Evolutionary conservation across 2,329 filamentous ascomycete species (phyloP).

Genomic region (Verticillium alfalfae): DNA sequence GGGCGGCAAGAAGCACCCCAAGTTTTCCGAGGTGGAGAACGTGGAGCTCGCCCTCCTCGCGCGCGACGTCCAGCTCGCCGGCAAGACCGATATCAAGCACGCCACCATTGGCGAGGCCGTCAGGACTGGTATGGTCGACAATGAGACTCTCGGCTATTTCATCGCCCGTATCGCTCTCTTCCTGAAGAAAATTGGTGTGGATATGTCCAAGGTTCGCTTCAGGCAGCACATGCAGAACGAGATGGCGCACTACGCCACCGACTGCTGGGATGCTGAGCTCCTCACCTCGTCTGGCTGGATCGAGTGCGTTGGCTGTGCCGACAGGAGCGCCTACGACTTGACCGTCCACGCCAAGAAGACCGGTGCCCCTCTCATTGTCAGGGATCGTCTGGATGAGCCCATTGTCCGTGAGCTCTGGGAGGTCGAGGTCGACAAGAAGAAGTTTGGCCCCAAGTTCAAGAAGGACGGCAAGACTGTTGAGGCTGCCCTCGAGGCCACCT

Average conservation of each 20-base stretch:
- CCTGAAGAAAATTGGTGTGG: conserved; percentile 81
- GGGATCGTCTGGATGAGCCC: conserved; percentile 74
- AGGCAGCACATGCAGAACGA: conserved; percentile 86
- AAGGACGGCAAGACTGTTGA: conserved; percentile 87
- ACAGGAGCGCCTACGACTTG: conserved; percentile 91
- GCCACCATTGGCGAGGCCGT: conserved; percentile 85
- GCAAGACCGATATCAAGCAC: conserved; percentile 69
- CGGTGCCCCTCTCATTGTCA: conserved; percentile 76
- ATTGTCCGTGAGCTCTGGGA: conserved; percentile 81
- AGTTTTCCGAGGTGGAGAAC: conserved; percentile 81
- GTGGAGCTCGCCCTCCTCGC: conserved; percentile 80
- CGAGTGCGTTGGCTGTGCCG: conserved; percentile 95
- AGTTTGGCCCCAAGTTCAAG: conserved; percentile 92
- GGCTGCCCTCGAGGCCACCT: conserved; percentile 66
- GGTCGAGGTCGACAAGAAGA: conserved; percentile 86
- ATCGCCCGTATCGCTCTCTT: conserved; percentile 89
- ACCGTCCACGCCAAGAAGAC: conserved; percentile 92
- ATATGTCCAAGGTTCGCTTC: conserved; percentile 85
- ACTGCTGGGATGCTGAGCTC: conserved; percentile 98
- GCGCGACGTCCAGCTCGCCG: conserved; percentile 77
- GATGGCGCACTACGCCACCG: conserved; percentile 84
- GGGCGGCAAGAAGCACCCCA: conserved; percentile 87
- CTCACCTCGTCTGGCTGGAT: conserved; percentile 93
- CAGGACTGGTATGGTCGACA: conserved; percentile 76
- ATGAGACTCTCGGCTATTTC: conserved; percentile 98